Conservation (phyloP, 1,284 basidiomycete species). For the Ganoderma sinense region DNA sequence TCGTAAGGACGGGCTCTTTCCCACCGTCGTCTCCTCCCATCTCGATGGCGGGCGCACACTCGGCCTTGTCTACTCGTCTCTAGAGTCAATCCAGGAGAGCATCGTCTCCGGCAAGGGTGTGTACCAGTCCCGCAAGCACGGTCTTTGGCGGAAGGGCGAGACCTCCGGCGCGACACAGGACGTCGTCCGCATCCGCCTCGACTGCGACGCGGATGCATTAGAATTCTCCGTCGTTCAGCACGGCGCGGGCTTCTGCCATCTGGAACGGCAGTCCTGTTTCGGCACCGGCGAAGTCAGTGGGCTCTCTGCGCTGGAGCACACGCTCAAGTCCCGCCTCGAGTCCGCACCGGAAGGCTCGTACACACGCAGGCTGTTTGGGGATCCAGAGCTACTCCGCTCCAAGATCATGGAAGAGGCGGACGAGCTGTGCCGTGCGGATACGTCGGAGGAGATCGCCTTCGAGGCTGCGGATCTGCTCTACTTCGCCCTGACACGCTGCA, state of each 20-base stretch:
- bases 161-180: constrained; percentile 95
- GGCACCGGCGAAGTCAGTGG: constrained; percentile 68
- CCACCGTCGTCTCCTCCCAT: constrained; percentile 87
- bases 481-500: constrained; percentile 91
- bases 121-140: constrained; percentile 97
- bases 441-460: constrained; percentile 89
- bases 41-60: constrained; percentile 81
- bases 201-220: constrained; percentile 95
- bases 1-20: constrained; percentile 91
- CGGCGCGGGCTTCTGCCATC: constrained; percentile 94
- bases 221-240: constrained; percentile 94
- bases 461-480: constrained; percentile 97
- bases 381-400: constrained; percentile 82
- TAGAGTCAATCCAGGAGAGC: constrained; percentile 86
- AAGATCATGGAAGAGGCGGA: constrained; percentile 99
- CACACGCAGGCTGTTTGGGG: constrained; percentile 89
- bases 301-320: constrained; percentile 84
- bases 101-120: constrained; percentile 92
- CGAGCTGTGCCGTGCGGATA: constrained; percentile 89
- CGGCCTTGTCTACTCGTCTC: constrained; percentile 98
- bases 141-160: constrained; percentile 97
- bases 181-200: constrained; percentile 83
- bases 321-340: constrained; percentile 75
- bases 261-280: constrained; percentile 89
- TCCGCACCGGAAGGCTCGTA: constrained; percentile 93